Base-by-base conservation (phyloP, 2,329 filamentous ascomycete species). In the Botrytis paeoniae region DNA sequence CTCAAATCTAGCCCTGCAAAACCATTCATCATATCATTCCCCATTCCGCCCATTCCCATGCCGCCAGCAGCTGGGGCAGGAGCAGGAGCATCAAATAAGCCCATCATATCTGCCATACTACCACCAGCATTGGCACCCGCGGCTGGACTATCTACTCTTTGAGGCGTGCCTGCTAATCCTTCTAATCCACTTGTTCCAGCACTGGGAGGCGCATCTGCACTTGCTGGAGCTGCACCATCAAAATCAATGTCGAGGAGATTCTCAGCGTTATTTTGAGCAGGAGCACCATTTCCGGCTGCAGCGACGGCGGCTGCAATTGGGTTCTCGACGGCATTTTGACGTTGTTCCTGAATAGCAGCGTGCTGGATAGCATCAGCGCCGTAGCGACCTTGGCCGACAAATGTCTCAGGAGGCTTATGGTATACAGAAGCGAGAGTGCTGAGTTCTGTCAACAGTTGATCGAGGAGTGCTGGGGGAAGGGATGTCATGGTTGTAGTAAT, bases 321-420 rank as follows among this genome's bases (percentile, higher is more conserved):
- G 81, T 98, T 98, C 78, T 98, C 96, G 75, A 91, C 92, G 1
- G 93, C 93, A 79, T 98, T 94, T 83, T 98, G 91, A 76, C 93
- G 89, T 85, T 97, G 94, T 84, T 99, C 96, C 85, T 97, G 95
- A 81, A 99, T 97, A 74, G 96, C 96, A 69, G 95, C 95, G 77
- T 92, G 92, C 83, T 98, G 96, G 80, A 99, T 94, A 74, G 93
- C 94, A 82, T 97, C 95, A 66, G 96, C 95, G 54, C 95, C 96
- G 78, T 93, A 98, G 62, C 95, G 91, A 60, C 96, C 96, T 83
- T 97, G 94, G 78, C 96, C 96, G 73, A 99, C 92, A 83, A 99
- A 99, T n/a, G 95, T 94, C 87, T 97, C 94, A 62, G 96, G 95
- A 14, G 95, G 95, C 84, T 97, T 98, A 88, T 99, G 96, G 84